Percentiles rank a stretch among this genome's conserved stretches.
phyloP scores from a whole-genome alignment of 345 rosid genomes.

The Cardamine resedifolia region DNA sequence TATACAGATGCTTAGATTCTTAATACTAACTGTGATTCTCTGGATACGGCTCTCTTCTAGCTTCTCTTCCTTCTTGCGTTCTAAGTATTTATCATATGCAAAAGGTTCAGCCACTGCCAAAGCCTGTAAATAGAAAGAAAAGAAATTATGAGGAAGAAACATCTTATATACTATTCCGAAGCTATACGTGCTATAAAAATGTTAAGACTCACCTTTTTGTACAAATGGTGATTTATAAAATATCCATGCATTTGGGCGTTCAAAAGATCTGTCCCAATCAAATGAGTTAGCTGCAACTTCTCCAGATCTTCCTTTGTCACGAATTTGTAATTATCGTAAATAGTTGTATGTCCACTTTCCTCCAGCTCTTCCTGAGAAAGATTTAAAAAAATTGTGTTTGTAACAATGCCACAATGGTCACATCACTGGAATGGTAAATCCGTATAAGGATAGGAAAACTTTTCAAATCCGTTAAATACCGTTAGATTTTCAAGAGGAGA shows the following conservation, averaged over 20 bases:
- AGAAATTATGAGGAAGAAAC: background rate
- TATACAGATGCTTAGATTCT: conserved; percentile 7
- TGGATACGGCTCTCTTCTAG: conserved; percentile 50
- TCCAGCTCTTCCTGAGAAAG: conserved; percentile 86
- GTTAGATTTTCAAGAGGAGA: conserved; percentile 75
- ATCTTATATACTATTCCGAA: conserved; percentile 9
- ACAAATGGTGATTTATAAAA: conserved; percentile 67
- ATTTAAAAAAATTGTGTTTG: conserved; percentile 12
- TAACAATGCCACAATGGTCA: conserved; percentile 12
- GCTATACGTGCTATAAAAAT: background rate
- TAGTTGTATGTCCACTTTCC: conserved; percentile 76
- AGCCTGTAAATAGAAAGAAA: conserved; percentile 49
- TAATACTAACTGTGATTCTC: conserved; percentile 74
- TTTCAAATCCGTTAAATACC: conserved; percentile 42
- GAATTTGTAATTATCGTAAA: conserved; percentile 85
- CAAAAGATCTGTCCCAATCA: conserved; percentile 87
- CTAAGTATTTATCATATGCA: conserved; percentile 59
- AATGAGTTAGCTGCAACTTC: conserved; percentile 70
- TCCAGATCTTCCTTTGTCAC: conserved; percentile 85
- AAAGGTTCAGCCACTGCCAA: conserved; percentile 67
- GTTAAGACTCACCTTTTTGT: conserved; percentile 62
- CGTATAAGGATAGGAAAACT: background rate
- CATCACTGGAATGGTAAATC: background rate
- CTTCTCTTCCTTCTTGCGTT: conserved; percentile 64
- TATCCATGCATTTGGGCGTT: conserved; percentile 97